Evolutionary conservation across 164 flowering plant species (phyloP), one percentile per base, ranked within the genome.

Genomic region (Liquidambar formosana): DNA sequence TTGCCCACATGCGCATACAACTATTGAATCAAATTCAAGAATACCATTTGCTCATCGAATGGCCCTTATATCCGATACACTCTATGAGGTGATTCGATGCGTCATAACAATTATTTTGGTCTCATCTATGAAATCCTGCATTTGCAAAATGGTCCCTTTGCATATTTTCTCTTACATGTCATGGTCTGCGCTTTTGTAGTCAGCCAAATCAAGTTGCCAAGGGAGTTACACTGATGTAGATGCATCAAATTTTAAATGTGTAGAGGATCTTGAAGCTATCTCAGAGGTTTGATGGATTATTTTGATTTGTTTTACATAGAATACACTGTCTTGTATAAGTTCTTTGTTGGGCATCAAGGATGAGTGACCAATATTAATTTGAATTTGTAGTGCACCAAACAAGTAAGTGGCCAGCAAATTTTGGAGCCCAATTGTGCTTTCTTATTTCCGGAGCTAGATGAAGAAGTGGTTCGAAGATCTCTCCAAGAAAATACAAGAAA

Each of bases 51-150:
- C 64, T 65, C 70, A 71, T 59, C 38, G 75, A 4, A 28, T 65
- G 69, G 67, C 61, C 3, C 48, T 71, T 27, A 57, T 71, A 57
- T 71, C 75, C 1, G 75, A 71, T 38, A 69, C 18, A 41, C 51
- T 71, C 25, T 71, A 65, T 51, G 48, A 65, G 65, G 75, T 71
- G 47, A 54, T 33, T 33, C 6, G 41, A 2, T 33, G 41, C 2
- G 41, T 33, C n/a, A n/a, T n/a, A n/a, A n/a, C n/a, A n/a, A n/a
- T n/a, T n/a, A n/a, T n/a, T n/a, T n/a, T n/a, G n/a, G n/a, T n/a
- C n/a, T n/a, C n/a, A n/a, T n/a, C n/a, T n/a, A n/a, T n/a, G n/a
- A n/a, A n/a, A n/a, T n/a, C n/a, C n/a, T n/a, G n/a, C n/a, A n/a
- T n/a, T n/a, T n/a, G n/a, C n/a, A n/a, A n/a, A n/a, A n/a, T n/a